Conservation (phyloP, 106 monocot species). For the Dioscorea zingiberensis region DNA sequence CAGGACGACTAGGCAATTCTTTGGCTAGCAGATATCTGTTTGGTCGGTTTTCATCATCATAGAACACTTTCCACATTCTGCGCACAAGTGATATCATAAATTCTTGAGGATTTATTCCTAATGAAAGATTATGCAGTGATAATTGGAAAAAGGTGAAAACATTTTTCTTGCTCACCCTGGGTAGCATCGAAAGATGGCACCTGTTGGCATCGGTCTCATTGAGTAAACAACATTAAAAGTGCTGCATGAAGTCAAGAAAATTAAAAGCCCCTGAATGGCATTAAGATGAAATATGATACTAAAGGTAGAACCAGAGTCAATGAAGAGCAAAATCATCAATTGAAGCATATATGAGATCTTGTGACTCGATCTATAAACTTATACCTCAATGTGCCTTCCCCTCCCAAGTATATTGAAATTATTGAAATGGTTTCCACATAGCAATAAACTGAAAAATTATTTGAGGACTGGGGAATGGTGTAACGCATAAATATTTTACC, state of each 20-base stretch:
- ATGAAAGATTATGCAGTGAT: no score
- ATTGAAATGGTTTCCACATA: no score
- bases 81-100: not conserved
- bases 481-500: conserved; percentile 26
- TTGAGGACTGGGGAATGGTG: no score
- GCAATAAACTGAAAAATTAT: no score
- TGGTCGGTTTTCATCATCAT: conserved; percentile 82
- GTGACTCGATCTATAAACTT: no score
- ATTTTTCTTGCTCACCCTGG: conserved; percentile 63
- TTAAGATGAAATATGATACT: no score
- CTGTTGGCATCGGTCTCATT: conserved; percentile 71
- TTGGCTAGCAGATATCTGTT: conserved; percentile 78
- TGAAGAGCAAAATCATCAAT: no score
- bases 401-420: no score
- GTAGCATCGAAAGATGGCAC: conserved; percentile 92
- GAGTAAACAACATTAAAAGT: conserved; percentile 90
- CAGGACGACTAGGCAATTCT: conserved; percentile 70
- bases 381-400: no score
- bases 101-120: not conserved
- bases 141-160: not conserved
- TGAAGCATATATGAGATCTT: no score
- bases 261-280: not conserved
- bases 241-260: conserved; percentile 33
- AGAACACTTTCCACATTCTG: conserved; percentile 97
- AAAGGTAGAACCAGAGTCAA: no score